A percentile compares a stretch with the other conserved stretches of the same genome.
phyloP scores from a whole-genome alignment of 495 filamentous ascomycete genomes.

The Chaetomium tenue region DNA sequence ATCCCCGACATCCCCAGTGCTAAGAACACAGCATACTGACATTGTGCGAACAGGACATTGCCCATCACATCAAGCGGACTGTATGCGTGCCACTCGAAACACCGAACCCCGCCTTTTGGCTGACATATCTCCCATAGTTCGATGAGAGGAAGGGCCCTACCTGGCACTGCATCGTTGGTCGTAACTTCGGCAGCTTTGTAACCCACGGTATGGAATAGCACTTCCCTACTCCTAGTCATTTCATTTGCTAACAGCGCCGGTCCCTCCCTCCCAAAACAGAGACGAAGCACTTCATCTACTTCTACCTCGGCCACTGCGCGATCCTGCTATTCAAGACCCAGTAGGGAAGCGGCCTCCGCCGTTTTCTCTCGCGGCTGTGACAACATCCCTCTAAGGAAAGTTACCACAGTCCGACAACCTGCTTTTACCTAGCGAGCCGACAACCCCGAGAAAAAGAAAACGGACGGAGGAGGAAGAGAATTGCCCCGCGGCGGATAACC shows the following conservation, averaged over 20 bases:
- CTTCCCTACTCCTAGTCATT: not conserved
- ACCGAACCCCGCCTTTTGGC: slow-evolving; percentile 20
- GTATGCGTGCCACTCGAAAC: slow-evolving; percentile 46
- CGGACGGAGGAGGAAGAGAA: slow-evolving; percentile 19
- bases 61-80: slow-evolving; percentile 94
- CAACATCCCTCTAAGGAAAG: not conserved
- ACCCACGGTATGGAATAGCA: slow-evolving; percentile 72
- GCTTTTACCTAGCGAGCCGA: slow-evolving; percentile 9
- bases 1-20: not conserved
- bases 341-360: slow-evolving; percentile 49
- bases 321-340: slow-evolving; percentile 99
- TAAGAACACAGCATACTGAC: slow-evolving; percentile 14
- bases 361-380: slow-evolving; percentile 32
- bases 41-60: slow-evolving; percentile 68
- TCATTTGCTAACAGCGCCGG: not conserved
- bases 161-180: slow-evolving; percentile 98
- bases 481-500: not conserved
- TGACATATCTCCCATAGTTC: slow-evolving; percentile 56
- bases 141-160: slow-evolving; percentile 88
- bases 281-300: slow-evolving; percentile 99
- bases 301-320: slow-evolving; percentile 97
- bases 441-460: slow-evolving; percentile 12
- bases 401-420: not conserved
- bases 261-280: slow-evolving; percentile 52
- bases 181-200: slow-evolving; percentile 98